Base-by-base conservation (phyloP, 257 asterid species). In the Sherardia arvensis region DNA sequence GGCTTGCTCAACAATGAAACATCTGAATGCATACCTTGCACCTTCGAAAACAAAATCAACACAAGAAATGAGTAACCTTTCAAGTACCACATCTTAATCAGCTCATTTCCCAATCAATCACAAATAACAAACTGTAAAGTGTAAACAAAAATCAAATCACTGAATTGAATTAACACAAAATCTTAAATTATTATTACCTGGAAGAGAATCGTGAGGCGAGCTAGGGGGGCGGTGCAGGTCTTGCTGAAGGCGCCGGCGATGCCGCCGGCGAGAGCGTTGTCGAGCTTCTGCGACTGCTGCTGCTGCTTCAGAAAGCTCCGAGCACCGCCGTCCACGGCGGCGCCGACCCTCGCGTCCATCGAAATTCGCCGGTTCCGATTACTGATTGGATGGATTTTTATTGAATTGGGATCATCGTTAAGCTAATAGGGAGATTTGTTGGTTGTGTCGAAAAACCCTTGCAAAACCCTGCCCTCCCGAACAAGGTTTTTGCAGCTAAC, bases 11-110 rank as follows among this genome's bases (percentile, higher is more conserved):
- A 49, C 56, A 75, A 61, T 40, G 93, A 85, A 65, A 78, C 95
- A 67, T 91, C 95, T 10, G 98, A 84, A 72, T 86, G 95, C 98
- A 91, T 91, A 45, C 98, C 98, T 77, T 91, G 96, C 43, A 91
- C 85, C 98, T 91, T 59, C 21, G 20, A 22, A 48, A 25, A 7
- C 22, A 20, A 59, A 48, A 59, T 32, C 20, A 28, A 4, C 25
- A 29, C 1, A 57, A 26, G 10, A 17, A 57, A 57, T 33, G 9
- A 28, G 28, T 23, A 25, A n/a, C n/a, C n/a, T n/a, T n/a, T n/a
- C n/a, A n/a, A n/a, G n/a, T n/a, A n/a, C n/a, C n/a, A n/a, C n/a
- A n/a, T n/a, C n/a, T n/a, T n/a, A n/a, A n/a, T n/a, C n/a, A 48
- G 18, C n/a, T 54, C 59, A 23, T 5, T 54, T 54, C 32, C 1